Evolutionary conservation across 2,329 filamentous ascomycete species (phyloP).

Genomic region (Aspergillus pseudonomiae): DNA sequence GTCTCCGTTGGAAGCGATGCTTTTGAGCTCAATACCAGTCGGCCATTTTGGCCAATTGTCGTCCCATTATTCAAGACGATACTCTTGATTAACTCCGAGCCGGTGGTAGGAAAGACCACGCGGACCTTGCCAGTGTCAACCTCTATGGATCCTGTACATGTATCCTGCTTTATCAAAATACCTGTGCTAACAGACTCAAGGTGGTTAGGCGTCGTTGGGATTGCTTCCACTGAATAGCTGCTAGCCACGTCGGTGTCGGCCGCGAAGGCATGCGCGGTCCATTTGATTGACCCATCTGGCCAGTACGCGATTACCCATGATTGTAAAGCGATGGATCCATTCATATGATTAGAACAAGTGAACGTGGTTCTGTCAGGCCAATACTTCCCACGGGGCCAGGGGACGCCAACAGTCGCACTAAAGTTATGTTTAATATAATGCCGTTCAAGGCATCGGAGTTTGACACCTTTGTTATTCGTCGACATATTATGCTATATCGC

Average conservation of each 20-base stretch:
- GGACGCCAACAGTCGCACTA: slow-evolving; percentile 51
- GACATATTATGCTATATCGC: background rate
- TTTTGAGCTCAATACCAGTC: background rate
- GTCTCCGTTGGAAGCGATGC: background rate
- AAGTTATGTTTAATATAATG: background rate
- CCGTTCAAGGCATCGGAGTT: background rate
- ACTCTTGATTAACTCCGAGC: background rate
- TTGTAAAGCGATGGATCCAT: slow-evolving; percentile 42
- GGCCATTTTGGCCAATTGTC: background rate
- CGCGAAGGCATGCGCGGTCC: slow-evolving; percentile 61
- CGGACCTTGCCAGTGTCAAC: background rate
- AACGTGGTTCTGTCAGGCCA: slow-evolving; percentile 42
- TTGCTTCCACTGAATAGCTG: slow-evolving; percentile 37
- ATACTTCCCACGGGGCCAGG: slow-evolving; percentile 46
- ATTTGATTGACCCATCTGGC: slow-evolving; percentile 64
- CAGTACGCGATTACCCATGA: slow-evolving; percentile 63
- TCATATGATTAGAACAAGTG: slow-evolving; percentile 28
- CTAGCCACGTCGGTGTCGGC: slow-evolving; percentile 44
- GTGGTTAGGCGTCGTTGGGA: slow-evolving; percentile 35
- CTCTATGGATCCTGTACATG: background rate
- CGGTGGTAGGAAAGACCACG: background rate
- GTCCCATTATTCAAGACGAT: background rate
- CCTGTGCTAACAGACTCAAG: slow-evolving; percentile 35
- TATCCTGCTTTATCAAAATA: background rate
- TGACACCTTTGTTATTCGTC: background rate